phyloP scores from a whole-genome alignment of 345 rosid genomes.

The Eucalyptus decipiens region DNA sequence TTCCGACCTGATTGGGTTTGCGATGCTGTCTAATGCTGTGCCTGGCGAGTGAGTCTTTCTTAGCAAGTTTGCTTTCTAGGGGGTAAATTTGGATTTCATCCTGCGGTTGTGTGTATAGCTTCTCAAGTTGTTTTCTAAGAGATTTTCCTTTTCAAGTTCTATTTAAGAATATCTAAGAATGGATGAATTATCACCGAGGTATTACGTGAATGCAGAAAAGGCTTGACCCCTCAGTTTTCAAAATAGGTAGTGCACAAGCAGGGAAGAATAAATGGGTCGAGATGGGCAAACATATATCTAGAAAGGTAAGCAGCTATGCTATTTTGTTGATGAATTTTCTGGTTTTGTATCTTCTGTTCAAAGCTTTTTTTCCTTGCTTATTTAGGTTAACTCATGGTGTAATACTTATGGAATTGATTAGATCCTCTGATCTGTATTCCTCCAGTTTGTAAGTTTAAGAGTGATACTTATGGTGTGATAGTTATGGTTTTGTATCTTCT shows the following conservation, averaged over 20 bases:
- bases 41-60: neutral
- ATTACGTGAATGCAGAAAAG: slow-evolving; percentile 40
- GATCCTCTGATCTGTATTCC: neutral
- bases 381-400: neutral
- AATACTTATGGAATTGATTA: neutral
- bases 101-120: neutral
- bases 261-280: slow-evolving; percentile 86
- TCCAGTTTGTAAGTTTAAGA: neutral
- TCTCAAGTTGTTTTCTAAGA: neutral
- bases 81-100: neutral
- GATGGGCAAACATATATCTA: slow-evolving; percentile 75
- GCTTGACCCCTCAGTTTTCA: slow-evolving; percentile 49
- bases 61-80: neutral
- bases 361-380: neutral
- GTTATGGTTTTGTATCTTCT: neutral
- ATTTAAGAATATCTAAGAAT: neutral
- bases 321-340: neutral
- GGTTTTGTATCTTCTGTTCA: neutral
- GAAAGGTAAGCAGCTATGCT: slow-evolving; percentile 49
- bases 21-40: neutral
- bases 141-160: neutral
- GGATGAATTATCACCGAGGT: neutral
- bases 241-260: slow-evolving; percentile 69
- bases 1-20: neutral
- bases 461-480: neutral